Conservation (phyloP, 768 basidiomycete genomes). For the Mycena indigotica region DNA sequence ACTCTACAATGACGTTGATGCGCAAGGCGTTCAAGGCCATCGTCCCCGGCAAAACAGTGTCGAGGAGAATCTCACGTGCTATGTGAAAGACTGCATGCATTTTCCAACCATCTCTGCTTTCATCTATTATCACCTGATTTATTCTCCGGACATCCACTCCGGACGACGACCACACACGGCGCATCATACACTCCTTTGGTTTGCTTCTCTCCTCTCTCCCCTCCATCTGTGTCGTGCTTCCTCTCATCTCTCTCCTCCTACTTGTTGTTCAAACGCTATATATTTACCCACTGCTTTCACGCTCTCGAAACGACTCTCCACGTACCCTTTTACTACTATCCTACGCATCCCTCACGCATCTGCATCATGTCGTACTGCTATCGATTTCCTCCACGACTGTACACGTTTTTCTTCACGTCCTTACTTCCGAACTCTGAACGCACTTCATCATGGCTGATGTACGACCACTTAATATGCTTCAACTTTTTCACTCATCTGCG, state of each 20-base stretch:
- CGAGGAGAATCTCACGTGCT: constrained; percentile 52
- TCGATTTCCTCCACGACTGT: constrained; percentile 15
- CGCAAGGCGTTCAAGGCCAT: constrained; percentile 77
- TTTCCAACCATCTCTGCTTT: not conserved
- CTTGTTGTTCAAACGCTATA: constrained; percentile 11
- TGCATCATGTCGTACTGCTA: constrained; percentile 11
- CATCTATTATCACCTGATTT: constrained; percentile 1
- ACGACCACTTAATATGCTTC: not conserved
- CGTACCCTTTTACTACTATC: constrained; percentile 1
- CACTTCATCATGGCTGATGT: too few relatives aligned
- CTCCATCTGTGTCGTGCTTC: constrained; percentile 6
- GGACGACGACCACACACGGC: constrained; percentile 4
- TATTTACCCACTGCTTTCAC: constrained; percentile 12
- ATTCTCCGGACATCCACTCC: not conserved
- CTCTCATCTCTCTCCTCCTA: not conserved
- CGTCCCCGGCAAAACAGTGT: constrained; percentile 62
- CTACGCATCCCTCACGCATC: constrained; percentile 13
- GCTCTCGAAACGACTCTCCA: constrained; percentile 17
- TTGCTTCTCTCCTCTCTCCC: not conserved
- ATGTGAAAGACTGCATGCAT: constrained; percentile 3
- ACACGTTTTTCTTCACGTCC: constrained; percentile 6
- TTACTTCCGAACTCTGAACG: not conserved
- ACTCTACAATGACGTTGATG: constrained; percentile 57
- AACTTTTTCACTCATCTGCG: too few relatives aligned
- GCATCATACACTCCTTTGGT: constrained; percentile 18